Evolutionary conservation across 108 stramenopile genomes (phyloP), one percentile per base, ranked within the genome.

Genomic region (Cyclotella cryptica): DNA sequence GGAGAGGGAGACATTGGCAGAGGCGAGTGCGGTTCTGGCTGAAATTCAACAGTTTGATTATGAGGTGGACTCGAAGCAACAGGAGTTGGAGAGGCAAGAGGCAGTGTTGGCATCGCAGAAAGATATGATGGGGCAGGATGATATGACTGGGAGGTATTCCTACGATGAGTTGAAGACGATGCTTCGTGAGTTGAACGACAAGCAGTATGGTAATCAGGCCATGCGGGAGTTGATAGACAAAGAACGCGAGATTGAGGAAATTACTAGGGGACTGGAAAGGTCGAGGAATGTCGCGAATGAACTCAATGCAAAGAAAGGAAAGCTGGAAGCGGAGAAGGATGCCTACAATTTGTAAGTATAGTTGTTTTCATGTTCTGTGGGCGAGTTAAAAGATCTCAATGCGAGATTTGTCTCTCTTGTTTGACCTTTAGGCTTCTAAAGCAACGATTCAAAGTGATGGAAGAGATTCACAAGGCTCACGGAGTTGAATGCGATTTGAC

Each of bases 391-490:
- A 22, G 2, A 45, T 45, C 4, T 44, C 9, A 9, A 53, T 6
- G 3, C 18, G 1, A 8, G 14, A 13, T 17, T 66, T 24, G 21
- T 26, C 42, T 17, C 29, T 27, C 21, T 27, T 40, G 24, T 2
- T 66, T 55, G 28, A 12, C 29, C 26, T 62, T 66, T 39, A 60
- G 79, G 17, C 43, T 81, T 15, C 79, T 86, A 28, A 77, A 70
- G 12, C 24, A 75, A 27, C 90, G 94, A 39, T 85, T 84, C 59
- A 78, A 83, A 18, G 83, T 87, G 59, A 91, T 96, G 92, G 89
- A 90, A 40, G 82, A 79, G 27, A 78, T 91, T 24, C 86, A 80
- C 26, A 80, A 80, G 15, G 77, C 71, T 11, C 89, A 86, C 63
- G 74, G 79, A 4, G 70, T 93, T 8, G 88, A 88, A 46, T 72